Percentiles rank a stretch among this genome's conserved stretches.
phyloP scores from a whole-genome alignment of 176 grass and related monocot genomes.

The Phoenix dactylifera region DNA sequence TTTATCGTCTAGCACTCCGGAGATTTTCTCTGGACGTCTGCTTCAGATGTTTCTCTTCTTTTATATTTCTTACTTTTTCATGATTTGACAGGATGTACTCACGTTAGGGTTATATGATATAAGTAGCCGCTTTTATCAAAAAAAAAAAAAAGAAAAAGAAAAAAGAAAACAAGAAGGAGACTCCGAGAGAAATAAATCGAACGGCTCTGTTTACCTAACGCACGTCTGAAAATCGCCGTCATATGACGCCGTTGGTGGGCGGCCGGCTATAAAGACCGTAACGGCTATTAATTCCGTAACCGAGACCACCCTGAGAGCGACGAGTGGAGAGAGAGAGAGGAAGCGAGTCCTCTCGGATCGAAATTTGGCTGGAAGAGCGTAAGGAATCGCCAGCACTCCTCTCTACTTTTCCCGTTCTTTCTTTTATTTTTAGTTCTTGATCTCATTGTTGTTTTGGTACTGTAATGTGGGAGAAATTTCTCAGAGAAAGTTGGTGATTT shows the following conservation, averaged over 20 bases:
- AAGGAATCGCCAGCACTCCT: constrained; percentile 2
- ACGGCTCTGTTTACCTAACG: not conserved
- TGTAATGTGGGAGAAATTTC: not conserved
- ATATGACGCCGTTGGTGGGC: not conserved
- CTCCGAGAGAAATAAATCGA: no score
- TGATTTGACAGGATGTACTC: no score
- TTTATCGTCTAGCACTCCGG: no score
- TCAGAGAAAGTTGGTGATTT: not conserved
- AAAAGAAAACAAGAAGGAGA: no score
- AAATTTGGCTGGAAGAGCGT: not conserved
- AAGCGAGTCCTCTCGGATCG: not conserved
- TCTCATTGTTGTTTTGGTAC: not conserved
- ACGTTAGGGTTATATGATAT: no score
- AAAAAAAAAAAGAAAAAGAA: no score
- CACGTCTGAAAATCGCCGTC: not conserved
- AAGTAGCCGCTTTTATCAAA: no score
- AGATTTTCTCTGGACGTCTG: no score
- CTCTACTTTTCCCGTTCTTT: not conserved
- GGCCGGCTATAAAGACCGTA: not conserved
- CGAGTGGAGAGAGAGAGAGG: not conserved
- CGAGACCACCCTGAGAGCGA: not conserved
- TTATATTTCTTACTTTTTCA: no score
- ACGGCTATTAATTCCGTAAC: not conserved
- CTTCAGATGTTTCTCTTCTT: no score
- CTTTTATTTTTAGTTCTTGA: not conserved